Base-by-base conservation (phyloP, 208 protist species). In the Porcisia hertigi region DNA sequence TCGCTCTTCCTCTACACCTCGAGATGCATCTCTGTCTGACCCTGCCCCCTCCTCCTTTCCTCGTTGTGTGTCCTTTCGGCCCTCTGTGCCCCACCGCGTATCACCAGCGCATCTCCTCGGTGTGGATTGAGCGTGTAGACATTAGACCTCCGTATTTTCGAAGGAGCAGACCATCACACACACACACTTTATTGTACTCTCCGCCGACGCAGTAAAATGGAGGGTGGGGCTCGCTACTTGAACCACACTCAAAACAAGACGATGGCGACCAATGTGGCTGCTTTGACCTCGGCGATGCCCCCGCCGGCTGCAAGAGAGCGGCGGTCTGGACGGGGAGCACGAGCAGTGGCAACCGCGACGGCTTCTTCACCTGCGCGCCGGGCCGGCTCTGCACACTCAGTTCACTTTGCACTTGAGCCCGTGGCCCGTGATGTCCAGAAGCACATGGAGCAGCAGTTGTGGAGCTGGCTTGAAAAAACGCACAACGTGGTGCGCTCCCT, bases 371-470 rank as follows among this genome's bases (percentile, higher is more conserved):
- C 23, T 14, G n/a, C 45, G 9, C 25, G 65, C 41, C 34, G 55
- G 23, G 41, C 71, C 1, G 36, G 34, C 2, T 59, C 36, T 18
- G 69, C 25, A n/a, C 77, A 59, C 47, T 77, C 72, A 1, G 79
- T 83, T 9, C 73, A 64, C 62, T 84, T 84, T 36, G 18, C 57
- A 2, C 59, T 60, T 0, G 73, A 73, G 36, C 78, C 79, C 3
- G 83, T 87, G 16, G 71, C 76, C 8, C 72, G 74, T 5, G 69
- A 84, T 39, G 57, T 79, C n/a, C 71, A 82, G 55, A 66, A 62
- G 4, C 62, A 67, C 69, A 87, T 87, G 83, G 79, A 81, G 64
- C 71, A 66, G 69, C 47, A 81, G 75, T 39, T 87, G 64, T 80
- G 78, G 83, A 70, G 23, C 36, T 87, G 83, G 83, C 47, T 87